These are phyloP conservation scores for Botrytis sinoallii DNA, from an alignment of 2,329 filamentous ascomycete species.

Conservation along the genomic window DNA sequence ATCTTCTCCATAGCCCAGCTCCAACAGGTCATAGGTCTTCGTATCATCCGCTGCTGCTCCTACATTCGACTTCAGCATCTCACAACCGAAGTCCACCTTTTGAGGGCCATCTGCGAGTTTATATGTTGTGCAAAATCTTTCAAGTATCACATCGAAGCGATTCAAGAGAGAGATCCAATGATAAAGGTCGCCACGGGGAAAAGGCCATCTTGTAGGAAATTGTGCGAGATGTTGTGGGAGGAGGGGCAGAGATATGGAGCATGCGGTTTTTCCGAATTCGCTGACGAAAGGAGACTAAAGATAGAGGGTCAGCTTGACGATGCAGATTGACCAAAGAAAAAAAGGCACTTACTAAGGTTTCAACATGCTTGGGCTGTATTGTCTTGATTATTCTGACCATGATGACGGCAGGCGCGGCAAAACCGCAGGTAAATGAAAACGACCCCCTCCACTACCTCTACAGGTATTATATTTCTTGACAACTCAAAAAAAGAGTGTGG, in stretches of 20 bases:
- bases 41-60: constrained; percentile 47
- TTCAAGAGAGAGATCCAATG: constrained; percentile 97
- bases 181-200: constrained; percentile 91
- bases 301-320: constrained; percentile 25
- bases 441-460: constrained; percentile 52
- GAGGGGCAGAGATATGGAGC: constrained; percentile 67
- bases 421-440: constrained; percentile 46
- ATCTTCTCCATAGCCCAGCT: constrained; percentile 65
- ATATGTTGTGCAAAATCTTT: constrained; percentile 78
- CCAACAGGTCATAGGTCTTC: constrained; percentile 49
- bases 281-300: constrained; percentile 80
- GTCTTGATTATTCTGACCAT: constrained; percentile 69
- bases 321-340: neutral
- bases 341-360: constrained; percentile 56
- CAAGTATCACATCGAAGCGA: constrained; percentile 85
- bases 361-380: constrained; percentile 64
- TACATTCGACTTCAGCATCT: constrained; percentile 52
- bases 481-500: constrained; percentile 38
- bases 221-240: constrained; percentile 72
- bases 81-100: constrained; percentile 67
- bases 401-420: constrained; percentile 54
- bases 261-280: constrained; percentile 71
- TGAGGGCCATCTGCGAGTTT: constrained; percentile 78
- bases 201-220: constrained; percentile 90
- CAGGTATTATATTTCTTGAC: constrained; percentile 30